phyloP scores from a whole-genome alignment of 257 asterid genomes.

The Henckelia pumila region DNA sequence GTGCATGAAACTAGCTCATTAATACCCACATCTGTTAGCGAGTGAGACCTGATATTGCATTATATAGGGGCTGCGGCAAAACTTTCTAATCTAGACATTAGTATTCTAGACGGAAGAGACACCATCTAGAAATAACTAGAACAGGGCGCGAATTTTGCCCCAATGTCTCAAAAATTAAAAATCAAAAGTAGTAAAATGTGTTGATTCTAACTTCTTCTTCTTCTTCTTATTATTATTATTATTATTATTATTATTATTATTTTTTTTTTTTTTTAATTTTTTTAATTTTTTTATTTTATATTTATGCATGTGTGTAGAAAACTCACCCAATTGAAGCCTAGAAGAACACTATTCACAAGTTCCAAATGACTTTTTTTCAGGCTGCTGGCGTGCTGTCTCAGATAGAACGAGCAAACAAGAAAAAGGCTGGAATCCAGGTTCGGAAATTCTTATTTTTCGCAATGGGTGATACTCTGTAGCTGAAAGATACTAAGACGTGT shows the following conservation, averaged over 20 bases:
- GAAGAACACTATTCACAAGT: conserved; percentile 7
- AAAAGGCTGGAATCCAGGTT: conserved; percentile 68
- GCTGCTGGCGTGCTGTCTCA: conserved; percentile 97
- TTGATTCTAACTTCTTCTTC: neutral
- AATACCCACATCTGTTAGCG: neutral
- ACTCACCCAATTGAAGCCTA: neutral
- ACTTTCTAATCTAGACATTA: neutral
- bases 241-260: too few relatives aligned
- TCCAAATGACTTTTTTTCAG: conserved; percentile 36
- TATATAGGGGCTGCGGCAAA: neutral
- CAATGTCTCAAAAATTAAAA: neutral
- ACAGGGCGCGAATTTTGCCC: neutral
- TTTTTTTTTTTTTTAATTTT: too few relatives aligned
- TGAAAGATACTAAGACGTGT: conserved; percentile 1
- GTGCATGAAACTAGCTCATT: neutral
- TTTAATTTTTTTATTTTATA: neutral
- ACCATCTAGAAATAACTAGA: neutral
- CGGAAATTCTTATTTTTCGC: neutral
- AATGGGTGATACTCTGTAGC: neutral
- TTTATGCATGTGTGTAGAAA: neutral
- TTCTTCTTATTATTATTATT: too few relatives aligned
- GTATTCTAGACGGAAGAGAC: neutral
- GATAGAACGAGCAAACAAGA: conserved; percentile 70
- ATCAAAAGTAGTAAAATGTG: neutral
- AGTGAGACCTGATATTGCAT: neutral